Evolutionary conservation across 2,329 filamentous ascomycete species (phyloP).

Genomic region (Calonectria hawksworthii): DNA sequence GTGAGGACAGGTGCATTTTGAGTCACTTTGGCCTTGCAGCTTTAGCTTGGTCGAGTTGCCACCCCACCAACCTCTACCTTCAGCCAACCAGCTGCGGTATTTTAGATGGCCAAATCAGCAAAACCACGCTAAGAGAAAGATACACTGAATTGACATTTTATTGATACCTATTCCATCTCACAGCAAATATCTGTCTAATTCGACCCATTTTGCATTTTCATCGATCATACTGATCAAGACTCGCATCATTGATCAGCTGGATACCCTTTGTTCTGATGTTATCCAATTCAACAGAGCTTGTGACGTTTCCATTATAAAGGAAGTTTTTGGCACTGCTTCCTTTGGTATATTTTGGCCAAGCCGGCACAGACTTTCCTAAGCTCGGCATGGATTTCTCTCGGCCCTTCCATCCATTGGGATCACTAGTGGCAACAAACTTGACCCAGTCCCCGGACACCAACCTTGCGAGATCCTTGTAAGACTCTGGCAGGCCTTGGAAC

Average conservation of each 20-base stretch:
- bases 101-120: background rate
- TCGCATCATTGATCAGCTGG: conserved; percentile 14
- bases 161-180: background rate
- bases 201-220: background rate
- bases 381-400: conserved; percentile 1
- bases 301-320: conserved; percentile 27
- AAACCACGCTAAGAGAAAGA: background rate
- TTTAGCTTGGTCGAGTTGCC: background rate
- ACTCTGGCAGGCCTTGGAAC: conserved; percentile 18
- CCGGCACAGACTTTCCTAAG: conserved; percentile 14
- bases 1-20: background rate
- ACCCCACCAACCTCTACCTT: background rate
- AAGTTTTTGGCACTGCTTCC: conserved; percentile 2
- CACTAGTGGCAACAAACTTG: conserved; percentile 27
- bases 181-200: background rate
- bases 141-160: background rate
- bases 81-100: background rate
- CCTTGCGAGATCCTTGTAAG: conserved; percentile 24
- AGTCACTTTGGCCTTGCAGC: background rate
- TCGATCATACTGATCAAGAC: conserved; percentile 26
- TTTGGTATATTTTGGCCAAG: conserved; percentile 16
- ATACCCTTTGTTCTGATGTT: conserved; percentile 14
- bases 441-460: conserved; percentile 24
- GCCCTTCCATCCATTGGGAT: conserved; percentile 31
- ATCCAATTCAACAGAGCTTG: conserved; percentile 20